phyloP scores from a whole-genome alignment of 2,329 filamentous ascomycete species.

The Hypoxylon sp. region DNA sequence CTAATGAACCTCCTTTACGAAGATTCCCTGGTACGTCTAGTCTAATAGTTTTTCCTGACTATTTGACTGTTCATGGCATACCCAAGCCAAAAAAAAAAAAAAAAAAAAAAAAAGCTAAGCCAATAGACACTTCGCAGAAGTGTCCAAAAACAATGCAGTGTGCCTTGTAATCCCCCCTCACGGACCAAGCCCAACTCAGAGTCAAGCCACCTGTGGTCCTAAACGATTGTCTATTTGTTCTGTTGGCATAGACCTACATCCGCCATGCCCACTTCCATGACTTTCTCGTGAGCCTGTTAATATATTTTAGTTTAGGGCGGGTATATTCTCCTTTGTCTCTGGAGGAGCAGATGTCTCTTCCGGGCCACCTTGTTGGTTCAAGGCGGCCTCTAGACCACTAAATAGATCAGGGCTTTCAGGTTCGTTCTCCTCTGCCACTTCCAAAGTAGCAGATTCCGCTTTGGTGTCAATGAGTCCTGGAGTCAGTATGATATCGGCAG shows the following conservation, averaged over 20 bases:
- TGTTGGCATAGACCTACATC: not conserved
- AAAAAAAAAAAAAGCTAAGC: not conserved
- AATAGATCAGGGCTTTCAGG: slow-evolving; percentile 61
- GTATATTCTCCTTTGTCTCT: slow-evolving; percentile 26
- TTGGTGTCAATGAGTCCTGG: slow-evolving; percentile 31
- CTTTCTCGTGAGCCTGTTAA: not conserved
- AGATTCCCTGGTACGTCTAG: not conserved
- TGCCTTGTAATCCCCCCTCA: not conserved
- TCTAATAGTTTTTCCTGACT: not conserved
- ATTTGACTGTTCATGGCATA: not conserved
- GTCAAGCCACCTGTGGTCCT: not conserved
- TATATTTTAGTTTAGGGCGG: not conserved
- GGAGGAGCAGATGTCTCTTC: slow-evolving; percentile 33
- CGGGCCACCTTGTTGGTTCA: slow-evolving; percentile 58
- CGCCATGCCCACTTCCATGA: not conserved
- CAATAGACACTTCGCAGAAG: not conserved
- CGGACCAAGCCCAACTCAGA: not conserved
- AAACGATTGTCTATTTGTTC: not conserved
- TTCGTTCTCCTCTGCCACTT: slow-evolving; percentile 51
- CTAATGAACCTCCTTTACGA: not conserved
- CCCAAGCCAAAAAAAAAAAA: not conserved
- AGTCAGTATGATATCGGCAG: slow-evolving; percentile 43
- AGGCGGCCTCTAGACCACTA: slow-evolving; percentile 62
- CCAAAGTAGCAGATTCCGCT: slow-evolving; percentile 39
- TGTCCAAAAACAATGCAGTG: not conserved